Evolutionary conservation across 2,329 filamentous ascomycete species (phyloP), one percentile per base, ranked within the genome.

Genomic region (Pyrenophora tritici-repentis): DNA sequence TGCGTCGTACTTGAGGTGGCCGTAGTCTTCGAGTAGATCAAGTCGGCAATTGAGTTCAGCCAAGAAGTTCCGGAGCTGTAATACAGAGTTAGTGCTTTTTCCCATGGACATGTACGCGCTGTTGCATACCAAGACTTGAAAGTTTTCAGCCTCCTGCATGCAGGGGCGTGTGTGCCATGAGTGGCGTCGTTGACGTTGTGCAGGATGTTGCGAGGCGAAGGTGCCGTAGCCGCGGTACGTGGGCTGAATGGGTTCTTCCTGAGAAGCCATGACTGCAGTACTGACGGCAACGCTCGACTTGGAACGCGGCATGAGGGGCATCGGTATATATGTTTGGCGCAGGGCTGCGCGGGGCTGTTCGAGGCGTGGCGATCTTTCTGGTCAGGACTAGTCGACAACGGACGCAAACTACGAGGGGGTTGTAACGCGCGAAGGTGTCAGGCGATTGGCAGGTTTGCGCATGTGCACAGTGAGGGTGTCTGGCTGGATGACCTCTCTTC

Each of bases 21-120:
- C 87, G 68, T 96, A 96, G 58, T 84, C 86, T 75, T 99, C 94
- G 39, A 97, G 83, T 73, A 91, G 89, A 67, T 95, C 91, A 39
- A 99, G 80, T 46, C 93, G 86, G 60, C 88, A 83, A 75, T 95
- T 92, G 36, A 99, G 81, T 71, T 97, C 91, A 33, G 87, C 83
- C 47, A 99, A 81, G 72, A 95, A 94, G 42, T 88, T 76, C 68
- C 94, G 90, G 42, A 94, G 83, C 85, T 88, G 33, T 14, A 10
- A 42, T 36, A 10, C 6, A 9, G 1, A 16, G 52, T 73, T 50
- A 73, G 64, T 39, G 44, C 1, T 36, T 13, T 37, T 31, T 10
- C 6, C 10, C 47, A 17, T 26, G 36, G 10, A 18, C 32, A 17
- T 24, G 43, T 24, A 16, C 17, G 9, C 6, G 32, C 40, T 46